phyloP scores from a whole-genome alignment of 2,329 filamentous ascomycete genomes.

The Alternaria solani region DNA sequence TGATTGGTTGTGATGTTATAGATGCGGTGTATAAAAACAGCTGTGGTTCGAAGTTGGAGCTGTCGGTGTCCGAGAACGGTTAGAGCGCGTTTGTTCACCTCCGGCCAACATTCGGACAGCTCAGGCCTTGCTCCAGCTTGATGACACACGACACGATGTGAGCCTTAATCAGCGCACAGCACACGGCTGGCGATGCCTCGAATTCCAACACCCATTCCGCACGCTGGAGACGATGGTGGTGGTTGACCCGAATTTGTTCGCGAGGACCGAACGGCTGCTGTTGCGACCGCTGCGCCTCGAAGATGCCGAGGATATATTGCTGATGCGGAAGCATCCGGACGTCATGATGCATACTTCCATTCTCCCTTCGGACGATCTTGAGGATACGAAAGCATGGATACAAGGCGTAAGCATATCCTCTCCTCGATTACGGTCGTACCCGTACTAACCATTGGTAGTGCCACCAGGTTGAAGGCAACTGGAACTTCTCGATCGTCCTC shows the following conservation, averaged over 20 bases:
- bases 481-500: conserved; percentile 63
- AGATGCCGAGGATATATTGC: conserved; percentile 62
- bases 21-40: conserved; percentile 26
- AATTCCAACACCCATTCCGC: conserved; percentile 2
- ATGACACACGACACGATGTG: conserved; percentile 34
- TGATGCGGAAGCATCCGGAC: conserved; percentile 65
- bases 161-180: conserved; percentile 10
- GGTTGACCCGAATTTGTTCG: conserved; percentile 41
- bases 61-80: conserved; percentile 30
- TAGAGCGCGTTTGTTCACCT: conserved; percentile 26
- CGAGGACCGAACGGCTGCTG: conserved; percentile 62
- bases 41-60: conserved; percentile 30
- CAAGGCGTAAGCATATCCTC: conserved; percentile 26
- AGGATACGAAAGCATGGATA: conserved; percentile 49
- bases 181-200: conserved; percentile 26
- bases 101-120: conserved; percentile 12
- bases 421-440: no score
- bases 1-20: conserved; percentile 30
- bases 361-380: conserved; percentile 61
- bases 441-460: conserved; percentile 18
- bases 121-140: conserved; percentile 17
- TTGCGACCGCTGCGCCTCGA: conserved; percentile 60
- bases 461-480: conserved; percentile 53
- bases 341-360: conserved; percentile 68
- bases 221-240: conserved; percentile 41